These are phyloP conservation scores for Thelonectria discophora DNA, from an alignment of 2,329 filamentous ascomycete species.

Conservation along the genomic window DNA sequence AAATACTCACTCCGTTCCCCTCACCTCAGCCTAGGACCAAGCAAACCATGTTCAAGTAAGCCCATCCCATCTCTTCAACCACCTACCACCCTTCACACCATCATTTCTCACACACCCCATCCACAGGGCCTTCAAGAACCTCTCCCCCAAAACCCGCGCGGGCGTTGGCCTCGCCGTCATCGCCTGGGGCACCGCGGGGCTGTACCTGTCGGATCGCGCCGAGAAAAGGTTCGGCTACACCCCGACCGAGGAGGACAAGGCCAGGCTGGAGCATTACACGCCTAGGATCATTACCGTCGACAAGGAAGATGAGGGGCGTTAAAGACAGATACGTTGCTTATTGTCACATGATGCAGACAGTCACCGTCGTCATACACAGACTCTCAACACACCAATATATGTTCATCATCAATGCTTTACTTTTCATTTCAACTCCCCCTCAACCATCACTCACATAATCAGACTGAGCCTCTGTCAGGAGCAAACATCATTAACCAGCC, in stretches of 20 bases:
- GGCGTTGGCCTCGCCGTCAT: slow-evolving; percentile 78
- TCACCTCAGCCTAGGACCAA: slow-evolving; percentile 1
- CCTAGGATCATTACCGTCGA: slow-evolving; percentile 72
- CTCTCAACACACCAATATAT: no score
- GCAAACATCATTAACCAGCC: slow-evolving; percentile 48
- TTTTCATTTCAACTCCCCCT: slow-evolving; percentile 6
- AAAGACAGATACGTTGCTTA: no score
- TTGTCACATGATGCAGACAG: not conserved
- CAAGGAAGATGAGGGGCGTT: slow-evolving; percentile 32
- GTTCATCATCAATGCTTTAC: not conserved
- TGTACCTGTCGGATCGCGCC: slow-evolving; percentile 76
- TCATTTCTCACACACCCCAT: not conserved
- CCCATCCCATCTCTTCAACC: not conserved
- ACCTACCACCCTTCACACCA: no score
- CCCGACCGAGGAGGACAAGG: slow-evolving; percentile 77
- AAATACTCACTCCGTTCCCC: not conserved
- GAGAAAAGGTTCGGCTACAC: slow-evolving; percentile 78
- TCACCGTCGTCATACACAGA: no score
- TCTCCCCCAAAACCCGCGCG: slow-evolving; percentile 75
- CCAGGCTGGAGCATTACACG: slow-evolving; percentile 67
- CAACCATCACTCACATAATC: slow-evolving; percentile 28
- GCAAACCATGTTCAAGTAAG: slow-evolving; percentile 37
- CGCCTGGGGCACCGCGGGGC: slow-evolving; percentile 76
- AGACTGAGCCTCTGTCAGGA: slow-evolving; percentile 17
- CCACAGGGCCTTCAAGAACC: slow-evolving; percentile 72